These are phyloP conservation scores for Niebla homalea DNA, from an alignment of 495 filamentous ascomycete genomes.

Conservation along the genomic window DNA sequence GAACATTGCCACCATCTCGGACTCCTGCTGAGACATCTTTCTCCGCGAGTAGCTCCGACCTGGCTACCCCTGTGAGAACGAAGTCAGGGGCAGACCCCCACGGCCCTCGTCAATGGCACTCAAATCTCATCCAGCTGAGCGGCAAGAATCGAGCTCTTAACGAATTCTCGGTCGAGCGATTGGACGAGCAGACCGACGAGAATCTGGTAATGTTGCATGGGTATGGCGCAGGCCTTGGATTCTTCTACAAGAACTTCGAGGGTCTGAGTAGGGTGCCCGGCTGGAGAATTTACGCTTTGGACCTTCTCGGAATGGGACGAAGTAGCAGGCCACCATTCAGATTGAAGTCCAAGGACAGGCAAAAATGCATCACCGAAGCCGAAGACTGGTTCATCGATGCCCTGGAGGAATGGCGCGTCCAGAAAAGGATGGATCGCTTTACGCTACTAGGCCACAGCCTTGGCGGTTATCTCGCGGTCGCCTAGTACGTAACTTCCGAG, in stretches of 20 bases:
- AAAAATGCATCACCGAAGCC: constrained; percentile 76
- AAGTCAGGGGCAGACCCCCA: constrained; percentile 58
- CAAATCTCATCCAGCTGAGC: constrained; percentile 66
- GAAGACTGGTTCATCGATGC: constrained; percentile 96
- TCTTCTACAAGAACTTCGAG: constrained; percentile 98
- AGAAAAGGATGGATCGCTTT: constrained; percentile 80
- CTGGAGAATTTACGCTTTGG: constrained; percentile 85
- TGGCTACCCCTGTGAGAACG: constrained; percentile 34
- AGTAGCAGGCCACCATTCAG: constrained; percentile 72
- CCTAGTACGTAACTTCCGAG: no score
- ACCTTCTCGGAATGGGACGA: constrained; percentile 89
- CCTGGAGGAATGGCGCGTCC: constrained; percentile 85
- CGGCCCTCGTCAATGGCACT: constrained; percentile 76
- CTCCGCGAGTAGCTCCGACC: constrained; percentile 25
- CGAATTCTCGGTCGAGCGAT: constrained; percentile 79
- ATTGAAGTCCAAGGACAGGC: constrained; percentile 65
- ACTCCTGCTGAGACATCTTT: constrained; percentile 22
- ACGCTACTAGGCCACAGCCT: constrained; percentile 87
- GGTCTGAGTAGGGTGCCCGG: constrained; percentile 59
- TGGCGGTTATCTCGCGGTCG: constrained; percentile 86
- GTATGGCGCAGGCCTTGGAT: constrained; percentile 88
- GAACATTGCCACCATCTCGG: constrained; percentile 33
- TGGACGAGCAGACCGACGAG: constrained; percentile 60
- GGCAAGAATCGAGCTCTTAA: constrained; percentile 83
- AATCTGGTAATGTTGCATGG: constrained; percentile 97